Base-by-base conservation (phyloP, 352 stramenopile genomes). In the Thraustochytrium sp. region DNA sequence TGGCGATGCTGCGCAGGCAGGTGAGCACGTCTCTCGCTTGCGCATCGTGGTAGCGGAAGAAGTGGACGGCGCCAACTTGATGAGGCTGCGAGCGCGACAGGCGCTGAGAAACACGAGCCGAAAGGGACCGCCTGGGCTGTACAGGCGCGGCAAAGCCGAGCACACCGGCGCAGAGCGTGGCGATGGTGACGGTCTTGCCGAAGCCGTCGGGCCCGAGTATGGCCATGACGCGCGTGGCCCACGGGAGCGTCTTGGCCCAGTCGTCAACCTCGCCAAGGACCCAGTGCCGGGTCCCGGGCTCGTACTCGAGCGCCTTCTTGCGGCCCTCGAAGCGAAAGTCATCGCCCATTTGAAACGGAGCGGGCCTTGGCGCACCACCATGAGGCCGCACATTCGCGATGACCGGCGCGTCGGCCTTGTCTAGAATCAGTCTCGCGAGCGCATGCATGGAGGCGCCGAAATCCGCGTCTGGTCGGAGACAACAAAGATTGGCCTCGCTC, bases 21-120 rank as follows among this genome's bases (percentile, higher is more conserved):
- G 34, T 36, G 40, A 44, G 63, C n/a, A 44, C 37, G n/a, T 16
- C 31, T 8, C 5, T 54, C 9, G n/a, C 26, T 26, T 53, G 26
- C 9, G 59, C 36, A 34, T 75, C 63, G 40, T 75, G 29, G 63
- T 75, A 34, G 23, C 31, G 59, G 63, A 75, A 75, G n/a, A 56
- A 75, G 36, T 75, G 63, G n/a, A 13, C n/a, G 34, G n/a, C 63
- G 2, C 63, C 63, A 21, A 75, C 63, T 3, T n/a, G n/a, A n/a
- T n/a, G n/a, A n/a, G n/a, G n/a, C n/a, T n/a, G n/a, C n/a, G n/a
- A n/a, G 31, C 5, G 51, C 26, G 9, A n/a, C 51, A 11, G 26
- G 21, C 51, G 9, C 0, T 26, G 8, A 5, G 9, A n/a, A n/a
- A 16, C 11, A 31, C 21, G 2, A 0, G 51, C 51, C 51, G n/a